Evolutionary conservation across 192 early-diverging fungal genomes (phyloP).

Genomic region (Diversispora eburnea): DNA sequence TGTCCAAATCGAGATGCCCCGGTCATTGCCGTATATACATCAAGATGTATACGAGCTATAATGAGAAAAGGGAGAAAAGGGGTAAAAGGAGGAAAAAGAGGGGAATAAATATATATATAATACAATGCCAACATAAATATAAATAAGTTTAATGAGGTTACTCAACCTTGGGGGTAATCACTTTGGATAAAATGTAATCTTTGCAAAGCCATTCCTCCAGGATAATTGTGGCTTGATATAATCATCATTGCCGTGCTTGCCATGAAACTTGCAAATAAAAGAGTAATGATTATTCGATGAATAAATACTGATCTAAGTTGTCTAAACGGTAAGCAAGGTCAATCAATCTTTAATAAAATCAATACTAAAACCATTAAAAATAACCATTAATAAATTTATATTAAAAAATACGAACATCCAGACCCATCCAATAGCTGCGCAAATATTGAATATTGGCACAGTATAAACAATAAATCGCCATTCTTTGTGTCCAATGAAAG

Average conservation of each 20-base stretch:
- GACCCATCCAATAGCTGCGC: conserved; percentile 55
- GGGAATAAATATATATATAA: neutral
- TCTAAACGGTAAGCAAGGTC: neutral
- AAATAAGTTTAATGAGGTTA: no score
- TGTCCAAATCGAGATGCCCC: conserved; percentile 80
- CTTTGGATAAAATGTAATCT: conserved; percentile 53
- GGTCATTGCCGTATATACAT: conserved; percentile 73
- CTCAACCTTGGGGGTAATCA: conserved; percentile 27
- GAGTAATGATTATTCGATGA: conserved; percentile 28
- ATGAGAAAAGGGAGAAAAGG: neutral
- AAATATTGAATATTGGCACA: conserved; percentile 75
- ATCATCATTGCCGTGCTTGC: conserved; percentile 41
- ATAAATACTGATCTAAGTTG: neutral
- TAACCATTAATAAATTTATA: neutral
- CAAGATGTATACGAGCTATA: conserved; percentile 61
- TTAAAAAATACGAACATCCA: conserved; percentile 36
- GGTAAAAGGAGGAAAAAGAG: neutral
- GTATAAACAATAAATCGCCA: conserved; percentile 90
- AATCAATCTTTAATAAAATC: neutral
- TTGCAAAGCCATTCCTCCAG: conserved; percentile 77
- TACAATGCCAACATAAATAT: neutral
- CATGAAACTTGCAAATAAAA: conserved; percentile 31
- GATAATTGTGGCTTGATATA: conserved; percentile 80
- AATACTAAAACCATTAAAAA: neutral
- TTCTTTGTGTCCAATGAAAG: conserved; percentile 87